Percentiles rank a stretch among this genome's conserved stretches.
These are phyloP conservation scores for Yamadazyma aaseri DNA, from an alignment of 1,139 yeast genomes.

Conservation along the genomic window DNA sequence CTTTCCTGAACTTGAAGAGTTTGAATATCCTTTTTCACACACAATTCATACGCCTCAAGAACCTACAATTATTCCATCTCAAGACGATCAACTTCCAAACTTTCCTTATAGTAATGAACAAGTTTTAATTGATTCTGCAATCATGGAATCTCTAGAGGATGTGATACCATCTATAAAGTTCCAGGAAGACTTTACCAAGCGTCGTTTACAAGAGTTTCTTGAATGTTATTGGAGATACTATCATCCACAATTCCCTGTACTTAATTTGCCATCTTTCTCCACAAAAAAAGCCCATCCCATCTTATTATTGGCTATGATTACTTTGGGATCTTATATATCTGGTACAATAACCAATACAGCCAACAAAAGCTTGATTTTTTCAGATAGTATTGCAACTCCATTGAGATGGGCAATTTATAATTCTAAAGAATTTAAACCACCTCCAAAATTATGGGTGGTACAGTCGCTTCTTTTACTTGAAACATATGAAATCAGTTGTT, in stretches of 20 bases:
- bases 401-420: constrained; percentile 62
- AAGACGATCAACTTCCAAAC: constrained; percentile 3
- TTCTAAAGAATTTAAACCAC: constrained; percentile 57
- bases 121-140: constrained; percentile 5
- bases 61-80: not conserved
- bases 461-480: constrained; percentile 65
- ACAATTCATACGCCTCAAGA: not conserved
- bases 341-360: constrained; percentile 22
- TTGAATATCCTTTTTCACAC: constrained; percentile 11
- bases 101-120: constrained; percentile 16
- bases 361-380: constrained; percentile 20
- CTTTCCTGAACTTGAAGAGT: constrained; percentile 13
- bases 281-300: constrained; percentile 53
- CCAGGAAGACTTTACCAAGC: constrained; percentile 19
- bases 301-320: constrained; percentile 53
- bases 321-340: constrained; percentile 50
- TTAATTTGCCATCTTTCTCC: constrained; percentile 64
- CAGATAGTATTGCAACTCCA: constrained; percentile 53
- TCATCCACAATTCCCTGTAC: constrained; percentile 60
- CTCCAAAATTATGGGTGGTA: constrained; percentile 63
- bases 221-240: constrained; percentile 54
- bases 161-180: constrained; percentile 12
- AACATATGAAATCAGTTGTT: constrained; percentile 64
- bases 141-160: constrained; percentile 11
- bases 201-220: constrained; percentile 27